phyloP scores from a whole-genome alignment of 768 basidiomycete species.

The Tylopilus felleus region DNA sequence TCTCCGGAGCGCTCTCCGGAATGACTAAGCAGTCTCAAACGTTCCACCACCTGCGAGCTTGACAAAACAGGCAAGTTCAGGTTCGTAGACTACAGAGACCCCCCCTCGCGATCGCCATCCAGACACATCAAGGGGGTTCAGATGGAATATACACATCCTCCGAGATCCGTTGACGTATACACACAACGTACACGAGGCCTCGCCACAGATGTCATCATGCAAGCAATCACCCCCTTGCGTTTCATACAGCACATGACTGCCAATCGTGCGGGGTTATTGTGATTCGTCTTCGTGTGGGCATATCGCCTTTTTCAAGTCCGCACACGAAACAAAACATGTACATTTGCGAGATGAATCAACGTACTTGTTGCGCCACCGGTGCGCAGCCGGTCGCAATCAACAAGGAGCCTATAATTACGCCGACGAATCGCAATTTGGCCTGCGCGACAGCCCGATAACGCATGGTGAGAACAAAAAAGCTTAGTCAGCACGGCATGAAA shows the following conservation, averaged over 20 bases:
- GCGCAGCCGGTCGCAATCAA: constrained; percentile 2
- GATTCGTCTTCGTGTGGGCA: constrained; percentile 5
- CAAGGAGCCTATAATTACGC: constrained; percentile 13
- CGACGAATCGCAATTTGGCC: constrained; percentile 25
- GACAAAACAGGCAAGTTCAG: not conserved
- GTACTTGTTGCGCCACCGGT: not conserved
- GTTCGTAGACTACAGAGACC: not conserved
- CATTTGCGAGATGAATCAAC: constrained; percentile 4
- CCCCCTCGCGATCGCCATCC: not conserved
- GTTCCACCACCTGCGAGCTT: not conserved
- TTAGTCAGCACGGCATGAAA: constrained; percentile 11
- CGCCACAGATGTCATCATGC: constrained; percentile 4
- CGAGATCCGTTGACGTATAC: not conserved
- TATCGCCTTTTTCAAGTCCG: not conserved
- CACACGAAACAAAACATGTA: not conserved
- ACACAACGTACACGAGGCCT: constrained; percentile 3
- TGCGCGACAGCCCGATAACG: constrained; percentile 3
- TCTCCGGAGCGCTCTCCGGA: constrained; percentile 9
- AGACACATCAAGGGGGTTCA: not conserved
- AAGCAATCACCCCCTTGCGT: not conserved
- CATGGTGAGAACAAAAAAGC: not conserved
- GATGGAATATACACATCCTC: too few species aligned
- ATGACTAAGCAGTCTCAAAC: constrained; percentile 23
- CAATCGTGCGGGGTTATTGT: constrained; percentile 12
- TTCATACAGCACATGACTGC: not conserved